These are phyloP conservation scores for Atkinsonella hypoxylon DNA, from an alignment of 2,329 filamentous ascomycete species.

Conservation along the genomic window DNA sequence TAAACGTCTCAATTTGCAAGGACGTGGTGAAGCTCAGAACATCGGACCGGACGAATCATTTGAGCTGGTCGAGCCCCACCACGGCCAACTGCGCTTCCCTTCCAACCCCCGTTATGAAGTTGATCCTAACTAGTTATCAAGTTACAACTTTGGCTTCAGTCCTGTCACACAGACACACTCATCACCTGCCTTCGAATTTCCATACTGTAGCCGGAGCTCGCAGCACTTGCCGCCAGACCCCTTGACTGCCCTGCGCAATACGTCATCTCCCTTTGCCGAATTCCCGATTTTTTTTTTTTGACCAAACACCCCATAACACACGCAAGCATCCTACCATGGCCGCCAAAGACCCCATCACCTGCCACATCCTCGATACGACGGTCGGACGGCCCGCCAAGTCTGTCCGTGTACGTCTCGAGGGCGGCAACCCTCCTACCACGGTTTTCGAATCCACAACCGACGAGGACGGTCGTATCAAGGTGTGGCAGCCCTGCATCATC, in stretches of 20 bases:
- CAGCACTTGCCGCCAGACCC: too few species aligned
- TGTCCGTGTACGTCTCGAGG: constrained; percentile 54
- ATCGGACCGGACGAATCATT: too few species aligned
- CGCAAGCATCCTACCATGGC: constrained; percentile 2
- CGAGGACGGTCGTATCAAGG: constrained; percentile 59
- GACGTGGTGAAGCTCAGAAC: too few species aligned
- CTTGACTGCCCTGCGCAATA: neutral
- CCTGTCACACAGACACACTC: too few species aligned
- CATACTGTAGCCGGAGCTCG: too few species aligned
- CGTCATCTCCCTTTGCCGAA: neutral
- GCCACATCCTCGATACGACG: constrained; percentile 78
- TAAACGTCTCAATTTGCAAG: too few species aligned
- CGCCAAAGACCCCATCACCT: constrained; percentile 60
- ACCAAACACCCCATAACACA: too few species aligned
- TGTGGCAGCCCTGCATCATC: constrained; percentile 52
- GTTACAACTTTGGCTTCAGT: neutral
- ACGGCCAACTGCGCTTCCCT: neutral
- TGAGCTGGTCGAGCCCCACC: neutral
- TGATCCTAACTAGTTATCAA: too few species aligned
- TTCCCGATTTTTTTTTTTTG: too few species aligned
- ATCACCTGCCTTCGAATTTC: too few species aligned
- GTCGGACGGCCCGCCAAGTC: constrained; percentile 54
- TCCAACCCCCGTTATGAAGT: neutral
- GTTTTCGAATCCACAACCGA: constrained; percentile 59
- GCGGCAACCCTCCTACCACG: constrained; percentile 16